A percentile compares a stretch with the other conserved stretches of the same genome.
Evolutionary conservation across 208 protist species (phyloP).

Genomic region (Porcisia deanei): DNA sequence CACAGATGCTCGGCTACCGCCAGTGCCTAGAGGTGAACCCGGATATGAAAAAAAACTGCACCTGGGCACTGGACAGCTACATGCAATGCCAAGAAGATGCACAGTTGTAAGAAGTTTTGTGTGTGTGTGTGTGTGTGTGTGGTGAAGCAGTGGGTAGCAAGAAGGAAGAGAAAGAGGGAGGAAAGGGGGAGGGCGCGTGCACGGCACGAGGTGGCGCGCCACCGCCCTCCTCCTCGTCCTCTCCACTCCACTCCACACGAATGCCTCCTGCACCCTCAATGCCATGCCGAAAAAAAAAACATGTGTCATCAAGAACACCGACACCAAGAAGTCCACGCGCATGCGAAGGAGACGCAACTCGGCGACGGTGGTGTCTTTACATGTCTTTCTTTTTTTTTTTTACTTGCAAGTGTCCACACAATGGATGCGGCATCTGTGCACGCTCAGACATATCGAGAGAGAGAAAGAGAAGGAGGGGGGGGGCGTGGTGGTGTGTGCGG

Average conservation of each 20-base stretch:
- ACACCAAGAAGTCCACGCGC: too few species aligned
- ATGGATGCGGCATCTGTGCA: not conserved
- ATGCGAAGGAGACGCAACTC: too few species aligned
- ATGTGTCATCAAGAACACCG: too few species aligned
- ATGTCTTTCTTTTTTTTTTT: not conserved
- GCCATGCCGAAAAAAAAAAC: too few species aligned
- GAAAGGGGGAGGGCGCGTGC: not conserved
- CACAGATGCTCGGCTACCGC: slow-evolving; percentile 36
- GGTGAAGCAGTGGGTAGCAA: too few species aligned
- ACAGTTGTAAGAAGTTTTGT: slow-evolving; percentile 7
- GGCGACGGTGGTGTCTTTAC: too few species aligned
- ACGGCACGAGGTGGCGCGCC: not conserved
- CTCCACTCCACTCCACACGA: too few species aligned
- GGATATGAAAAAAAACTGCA: slow-evolving; percentile 43
- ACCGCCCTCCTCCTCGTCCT: too few species aligned
- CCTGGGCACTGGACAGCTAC: slow-evolving; percentile 43
- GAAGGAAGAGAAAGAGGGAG: too few species aligned
- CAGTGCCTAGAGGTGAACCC: slow-evolving; percentile 45
- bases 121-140: too few species aligned
- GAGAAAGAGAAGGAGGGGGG: not conserved
- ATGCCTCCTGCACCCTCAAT: too few species aligned
- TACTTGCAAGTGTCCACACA: not conserved
- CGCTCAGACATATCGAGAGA: not conserved
- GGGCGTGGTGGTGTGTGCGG: too few species aligned
- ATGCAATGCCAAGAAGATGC: slow-evolving; percentile 34